Base-by-base conservation (phyloP, 192 early-diverging fungal genomes). In the Coemansia sp. region DNA sequence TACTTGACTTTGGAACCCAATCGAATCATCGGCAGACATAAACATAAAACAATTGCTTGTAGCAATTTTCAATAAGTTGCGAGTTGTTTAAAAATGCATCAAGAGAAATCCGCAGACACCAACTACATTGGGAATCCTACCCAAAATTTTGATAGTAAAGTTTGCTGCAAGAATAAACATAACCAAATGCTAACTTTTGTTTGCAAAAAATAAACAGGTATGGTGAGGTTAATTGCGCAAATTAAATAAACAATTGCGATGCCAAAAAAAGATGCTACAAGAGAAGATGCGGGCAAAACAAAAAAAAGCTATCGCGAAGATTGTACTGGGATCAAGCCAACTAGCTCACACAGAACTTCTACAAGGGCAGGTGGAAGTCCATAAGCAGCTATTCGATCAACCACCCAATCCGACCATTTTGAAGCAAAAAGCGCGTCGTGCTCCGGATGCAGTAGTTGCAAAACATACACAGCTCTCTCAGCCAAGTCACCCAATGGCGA, bases 391-490 rank as follows among this genome's bases (percentile, higher is more conserved):
- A 65, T 59, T 24, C 56, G 76, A 31, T 73, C 76, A 22, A 78
- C 71, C 8, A 69, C 64, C 76, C 76, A 78, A 21, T 65, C 67
- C 23, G 54, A 18, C 76, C 76, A 78, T 32, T 56, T 52, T 41
- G 26, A 28, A 18, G 70, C 69, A 73, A 80, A 80, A 38, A 64
- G 28, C 21, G 73, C 52, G 41, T 74, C 78, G 54, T 80, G 68
- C 18, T 68, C 78, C 0, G 73, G 72, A 28, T 80, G 78, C 52
- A 80, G 49, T 24, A 70, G 58, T 65, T 80, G 78, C 49, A 80
- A 59, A 23, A 80, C 69, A 44, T 71, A 68, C 51, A 80, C 62
- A 3, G 78, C 78, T 5, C 78, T 67, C 61, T 80, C 78, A 7
- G 78, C 78, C 48, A 80, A 61, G 19, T 80, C 78, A 54, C 51